Conservation (phyloP, 257 asterid species). For the Knoxia roxburghii region DNA sequence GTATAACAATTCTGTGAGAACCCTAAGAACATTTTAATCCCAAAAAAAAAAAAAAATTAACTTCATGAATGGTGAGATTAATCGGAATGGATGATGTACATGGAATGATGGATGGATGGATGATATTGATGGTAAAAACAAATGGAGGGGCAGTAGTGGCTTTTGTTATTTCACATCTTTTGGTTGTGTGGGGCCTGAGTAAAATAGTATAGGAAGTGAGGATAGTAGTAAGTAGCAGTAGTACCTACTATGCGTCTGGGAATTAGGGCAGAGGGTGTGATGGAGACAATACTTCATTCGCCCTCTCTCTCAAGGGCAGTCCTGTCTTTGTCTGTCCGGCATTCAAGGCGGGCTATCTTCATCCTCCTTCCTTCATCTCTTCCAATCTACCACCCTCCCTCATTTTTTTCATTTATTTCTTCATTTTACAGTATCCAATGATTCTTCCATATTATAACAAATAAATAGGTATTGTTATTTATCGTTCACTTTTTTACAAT, state of each 20-base stretch:
- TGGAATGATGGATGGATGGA: neutral
- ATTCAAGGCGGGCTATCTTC: conserved; percentile 43
- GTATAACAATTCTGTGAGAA: no score
- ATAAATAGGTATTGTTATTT: no score
- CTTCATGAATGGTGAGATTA: no score
- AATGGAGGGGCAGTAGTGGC: neutral
- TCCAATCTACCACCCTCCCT: conserved; percentile 5
- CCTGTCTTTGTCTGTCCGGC: conserved; percentile 48
- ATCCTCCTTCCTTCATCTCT: neutral
- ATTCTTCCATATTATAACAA: no score
- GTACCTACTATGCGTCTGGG: conserved; percentile 16
- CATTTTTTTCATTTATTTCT: neutral
- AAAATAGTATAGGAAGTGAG: no score
- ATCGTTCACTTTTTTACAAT: no score
- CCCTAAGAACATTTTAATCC: no score
- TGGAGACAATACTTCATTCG: conserved; percentile 31
- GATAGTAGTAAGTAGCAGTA: no score
- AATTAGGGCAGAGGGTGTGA: conserved; percentile 28
- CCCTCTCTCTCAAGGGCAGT: conserved; percentile 9
- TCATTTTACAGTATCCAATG: conserved; percentile 3
- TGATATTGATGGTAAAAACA: neutral
- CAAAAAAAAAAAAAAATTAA: no score
- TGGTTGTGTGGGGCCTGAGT: neutral
- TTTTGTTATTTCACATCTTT: conserved; percentile 18
- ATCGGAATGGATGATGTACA: no score